phyloP scores from a whole-genome alignment of 306 rosid genomes.

The Ormosia semicastrata region DNA sequence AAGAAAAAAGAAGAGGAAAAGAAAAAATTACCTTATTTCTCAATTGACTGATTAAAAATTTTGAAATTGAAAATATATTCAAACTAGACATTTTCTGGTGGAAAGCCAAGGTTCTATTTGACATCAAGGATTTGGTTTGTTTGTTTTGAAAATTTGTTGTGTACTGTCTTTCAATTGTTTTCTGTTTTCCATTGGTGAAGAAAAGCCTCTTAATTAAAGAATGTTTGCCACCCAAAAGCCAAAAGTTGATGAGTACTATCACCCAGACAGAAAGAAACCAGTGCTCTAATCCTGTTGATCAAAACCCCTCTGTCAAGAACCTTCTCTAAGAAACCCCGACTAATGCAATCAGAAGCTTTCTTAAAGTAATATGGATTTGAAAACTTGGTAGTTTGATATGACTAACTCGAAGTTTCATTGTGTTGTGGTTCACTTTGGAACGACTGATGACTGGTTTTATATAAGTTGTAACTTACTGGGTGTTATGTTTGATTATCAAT shows the following conservation, averaged over 20 bases:
- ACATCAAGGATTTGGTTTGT: not conserved
- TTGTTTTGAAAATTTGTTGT: not conserved
- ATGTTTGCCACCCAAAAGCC: not conserved
- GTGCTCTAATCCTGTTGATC: not conserved
- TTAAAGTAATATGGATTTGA: not conserved
- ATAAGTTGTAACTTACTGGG: not conserved
- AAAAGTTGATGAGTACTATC: not conserved
- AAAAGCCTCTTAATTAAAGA: not conserved
- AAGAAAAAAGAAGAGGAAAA: not conserved
- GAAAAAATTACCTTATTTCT: not conserved
- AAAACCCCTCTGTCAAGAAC: not conserved
- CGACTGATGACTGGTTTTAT: not conserved
- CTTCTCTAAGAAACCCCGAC: not conserved
- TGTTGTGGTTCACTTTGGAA: not conserved
- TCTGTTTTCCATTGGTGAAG: not conserved
- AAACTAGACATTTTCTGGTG: not conserved
- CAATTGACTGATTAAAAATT: not conserved
- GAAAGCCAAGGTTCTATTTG: not conserved
- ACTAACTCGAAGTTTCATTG: not conserved
- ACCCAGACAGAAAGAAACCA: not conserved
- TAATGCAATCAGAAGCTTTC: not conserved
- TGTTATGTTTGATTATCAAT: not conserved
- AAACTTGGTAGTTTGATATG: not conserved
- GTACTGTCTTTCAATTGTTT: not conserved
- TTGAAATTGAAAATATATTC: not conserved